phyloP scores from a whole-genome alignment of 129 eudicot genomes.

The Erigeron canadensis region DNA sequence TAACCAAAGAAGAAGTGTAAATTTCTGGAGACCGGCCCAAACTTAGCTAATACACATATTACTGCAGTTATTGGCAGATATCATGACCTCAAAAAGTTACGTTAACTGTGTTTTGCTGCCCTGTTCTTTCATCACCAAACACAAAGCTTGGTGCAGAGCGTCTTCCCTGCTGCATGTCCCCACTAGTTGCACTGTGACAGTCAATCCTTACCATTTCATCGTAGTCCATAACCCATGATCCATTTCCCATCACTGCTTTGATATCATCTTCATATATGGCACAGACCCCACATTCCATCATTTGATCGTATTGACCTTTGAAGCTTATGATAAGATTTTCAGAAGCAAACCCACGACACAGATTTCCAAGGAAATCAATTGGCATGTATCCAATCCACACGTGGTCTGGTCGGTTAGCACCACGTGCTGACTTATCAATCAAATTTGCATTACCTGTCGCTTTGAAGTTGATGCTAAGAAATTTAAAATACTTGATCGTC shows the following conservation, averaged over 20 bases:
- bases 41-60: no score
- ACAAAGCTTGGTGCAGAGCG: no score
- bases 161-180: no score
- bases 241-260: background rate
- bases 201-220: background rate
- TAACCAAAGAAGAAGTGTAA: no score
- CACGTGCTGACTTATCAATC: background rate
- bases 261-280: background rate
- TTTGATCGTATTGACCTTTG: background rate
- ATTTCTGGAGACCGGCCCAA: no score
- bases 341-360: background rate
- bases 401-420: background rate
- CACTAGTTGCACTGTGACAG: background rate
- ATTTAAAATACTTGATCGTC: accelerated
- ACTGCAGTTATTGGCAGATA: no score
- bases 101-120: no score
- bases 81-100: no score
- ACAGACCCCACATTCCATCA: background rate
- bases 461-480: background rate
- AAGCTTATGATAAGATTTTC: background rate
- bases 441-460: no score
- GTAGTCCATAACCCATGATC: background rate
- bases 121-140: no score
- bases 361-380: background rate
- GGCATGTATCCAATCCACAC: background rate